A percentile compares a stretch with the other conserved stretches of the same genome.
phyloP scores from a whole-genome alignment of 2,329 filamentous ascomycete genomes.

The Knufia petricola region DNA sequence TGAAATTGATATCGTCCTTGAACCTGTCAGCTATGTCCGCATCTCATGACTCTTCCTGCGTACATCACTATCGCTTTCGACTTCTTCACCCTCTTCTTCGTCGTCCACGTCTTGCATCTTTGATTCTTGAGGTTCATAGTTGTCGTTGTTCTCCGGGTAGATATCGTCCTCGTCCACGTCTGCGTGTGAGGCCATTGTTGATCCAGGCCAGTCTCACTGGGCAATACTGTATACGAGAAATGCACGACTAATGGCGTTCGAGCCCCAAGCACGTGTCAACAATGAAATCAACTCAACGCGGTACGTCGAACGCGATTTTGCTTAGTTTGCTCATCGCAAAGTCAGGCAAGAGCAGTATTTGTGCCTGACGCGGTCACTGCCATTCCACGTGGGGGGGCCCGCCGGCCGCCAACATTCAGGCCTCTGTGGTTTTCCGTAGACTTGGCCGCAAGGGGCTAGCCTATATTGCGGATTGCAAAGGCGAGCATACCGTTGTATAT shows the following conservation, averaged over 20 bases:
- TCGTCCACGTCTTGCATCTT: conserved; percentile 26
- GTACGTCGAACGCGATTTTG: not conserved
- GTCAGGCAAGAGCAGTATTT: no score
- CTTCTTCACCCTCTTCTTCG: conserved; percentile 22
- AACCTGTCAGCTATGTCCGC: conserved; percentile 25
- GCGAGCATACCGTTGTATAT: no score
- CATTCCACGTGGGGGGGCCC: no score
- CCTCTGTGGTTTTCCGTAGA: no score
- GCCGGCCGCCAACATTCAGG: no score
- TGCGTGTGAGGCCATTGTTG: conserved; percentile 4
- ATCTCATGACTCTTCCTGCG: conserved; percentile 25
- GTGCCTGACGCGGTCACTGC: no score
- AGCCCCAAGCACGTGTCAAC: not conserved
- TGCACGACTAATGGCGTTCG: no score
- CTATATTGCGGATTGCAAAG: no score
- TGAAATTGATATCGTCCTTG: conserved; percentile 43
- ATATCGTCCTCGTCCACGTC: conserved; percentile 23
- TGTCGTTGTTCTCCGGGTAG: conserved; percentile 16
- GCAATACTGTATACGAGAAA: no score
- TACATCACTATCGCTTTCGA: conserved; percentile 28
- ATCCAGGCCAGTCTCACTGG: not conserved
- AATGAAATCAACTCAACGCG: not conserved
- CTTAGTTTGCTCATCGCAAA: no score
- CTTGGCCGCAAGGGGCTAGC: no score
- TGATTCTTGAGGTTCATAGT: conserved; percentile 13